Base-by-base conservation (phyloP, 345 rosid genomes). In the Eutrema japonicum region DNA sequence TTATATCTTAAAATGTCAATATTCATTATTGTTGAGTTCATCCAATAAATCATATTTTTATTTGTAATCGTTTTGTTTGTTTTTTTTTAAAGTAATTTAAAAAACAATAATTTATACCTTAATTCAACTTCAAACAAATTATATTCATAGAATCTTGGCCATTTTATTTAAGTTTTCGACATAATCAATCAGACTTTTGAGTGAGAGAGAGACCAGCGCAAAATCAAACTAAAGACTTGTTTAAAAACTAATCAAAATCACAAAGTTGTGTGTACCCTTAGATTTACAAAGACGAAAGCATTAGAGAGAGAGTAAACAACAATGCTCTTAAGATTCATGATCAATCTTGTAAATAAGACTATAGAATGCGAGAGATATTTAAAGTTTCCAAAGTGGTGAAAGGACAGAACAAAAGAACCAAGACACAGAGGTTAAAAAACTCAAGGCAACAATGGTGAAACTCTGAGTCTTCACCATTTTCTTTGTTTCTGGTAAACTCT, bases 251-350 rank as follows among this genome's bases (percentile, higher is more conserved):
- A 56, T 47, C 60, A 76, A 70, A 54, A 63, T 60, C 68, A 69
- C 50, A 68, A 47, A 62, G 75, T 62, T 16, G 16, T 18, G 71
- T 52, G 79, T 55, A 62, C 58, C 45, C 70, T 76, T 45, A 41
- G 71, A 76, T 76, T 76, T 76, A 76, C 79, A 70, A 64, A 70
- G 66, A 61, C 49, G 61, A 62, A 51, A 16, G 74, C 70, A 63
- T 61, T 69, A 45, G 59, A 56, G 48, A 56, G 48, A 29, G 63
- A 29, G 64, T 45, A 70, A 55, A 40, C 64, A 76, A 69, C 66
- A 76, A 63, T 61, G 75, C 72, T 64, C 62, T 77, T 37, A 49
- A 65, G 63, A 71, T 77, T 47, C 71, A 64, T 32, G 11, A 30
- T 58, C 76, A 49, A 71, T 42, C 67, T 64, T 57, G 66, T 77